phyloP scores from a whole-genome alignment of 768 basidiomycete genomes.

The Phylloporus sp. region DNA sequence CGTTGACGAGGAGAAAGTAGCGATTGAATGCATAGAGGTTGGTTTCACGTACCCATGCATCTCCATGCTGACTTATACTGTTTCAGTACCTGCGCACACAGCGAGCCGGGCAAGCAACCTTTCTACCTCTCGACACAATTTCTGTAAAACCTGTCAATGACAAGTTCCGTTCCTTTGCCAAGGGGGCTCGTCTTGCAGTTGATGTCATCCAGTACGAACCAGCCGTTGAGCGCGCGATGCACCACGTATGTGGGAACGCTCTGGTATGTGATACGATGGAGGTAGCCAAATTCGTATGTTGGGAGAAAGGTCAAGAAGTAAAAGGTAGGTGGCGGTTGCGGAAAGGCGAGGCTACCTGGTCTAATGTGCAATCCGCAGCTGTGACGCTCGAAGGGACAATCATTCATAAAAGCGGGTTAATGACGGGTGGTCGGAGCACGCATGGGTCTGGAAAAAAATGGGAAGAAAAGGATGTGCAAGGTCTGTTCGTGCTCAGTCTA shows the following conservation, averaged over 20 bases:
- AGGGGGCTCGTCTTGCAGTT: conserved; percentile 79
- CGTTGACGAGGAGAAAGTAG: conserved; percentile 94
- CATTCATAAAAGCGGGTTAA: conserved; percentile 95
- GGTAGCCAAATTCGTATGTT: conserved; percentile 83
- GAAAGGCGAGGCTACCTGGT: not conserved
- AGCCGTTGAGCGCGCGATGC: conserved; percentile 88
- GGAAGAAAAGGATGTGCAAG: conserved; percentile 91
- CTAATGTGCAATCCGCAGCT: conserved; percentile 41
- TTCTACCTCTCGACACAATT: conserved; percentile 97
- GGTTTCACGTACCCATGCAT: conserved; percentile 7
- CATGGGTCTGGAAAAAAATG: conserved; percentile 79
- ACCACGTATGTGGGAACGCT: conserved; percentile 93
- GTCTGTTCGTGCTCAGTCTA: conserved; percentile 37
- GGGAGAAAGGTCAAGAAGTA: conserved; percentile 92
- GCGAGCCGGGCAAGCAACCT: conserved; percentile 92
- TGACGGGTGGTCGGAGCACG: conserved; percentile 89
- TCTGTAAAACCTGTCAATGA: conserved; percentile 92
- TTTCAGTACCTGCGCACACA: conserved; percentile 91
- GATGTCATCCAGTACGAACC: conserved; percentile 83
- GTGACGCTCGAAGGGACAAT: conserved; percentile 96
- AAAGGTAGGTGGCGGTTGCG: conserved; percentile 61
- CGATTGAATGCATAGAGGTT: conserved; percentile 96
- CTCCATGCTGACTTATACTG: not conserved
- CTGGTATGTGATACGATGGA: conserved; percentile 96
- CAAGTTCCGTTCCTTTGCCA: conserved; percentile 88